Evolutionary conservation across 2,329 filamentous ascomycete genomes (phyloP), one percentile per base, ranked within the genome.

Genomic region (Neospermospora avenae): DNA sequence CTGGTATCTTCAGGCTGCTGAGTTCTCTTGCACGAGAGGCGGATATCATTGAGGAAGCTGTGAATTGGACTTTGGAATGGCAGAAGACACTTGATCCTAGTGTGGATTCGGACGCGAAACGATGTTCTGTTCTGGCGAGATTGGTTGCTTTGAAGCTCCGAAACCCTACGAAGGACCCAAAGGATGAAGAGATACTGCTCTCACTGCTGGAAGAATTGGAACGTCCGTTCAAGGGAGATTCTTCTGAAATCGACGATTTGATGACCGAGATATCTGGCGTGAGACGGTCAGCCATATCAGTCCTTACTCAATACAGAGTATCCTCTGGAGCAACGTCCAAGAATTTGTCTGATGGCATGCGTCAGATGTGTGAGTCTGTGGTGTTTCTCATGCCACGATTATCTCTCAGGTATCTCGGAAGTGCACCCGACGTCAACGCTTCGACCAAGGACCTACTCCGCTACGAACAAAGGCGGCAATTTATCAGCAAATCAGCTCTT

Each of bases 381-480:
- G 75, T 87, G 24, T 76, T 83, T 31, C 79, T 83, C 57, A 81
- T 84, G 61, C 85, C 85, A 13, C 79, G 84, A 2, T 85, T 88
- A 67, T 77, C 81, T 49, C 74, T 83, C 6, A 78, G 85, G 48
- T 88, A 85, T 83, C 74, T 88, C 2, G 85, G 85, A 13, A 83
- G 82, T 57, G 74, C 79, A 1, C 83, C 84, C 0, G 75, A 74
- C 4, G 77, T 77, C 13, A 78, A 80, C 35, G 77, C 80, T 20
- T 73, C 76, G 13, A 77, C 83, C 7, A 88, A 87, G 65, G 81
- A 84, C 10, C 74, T 81, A 37, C 69, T 87, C 31, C 81, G 85
- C 39, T 85, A 85, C 68, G 84, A 87, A 63, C 83, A 87, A 64
- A 78, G 84, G 39, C 79, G 82, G 37, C 79, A 70, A 55, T 72